Evolutionary conservation across 352 stramenopile genomes (phyloP).

Genomic region (Phytophthora parvispora): DNA sequence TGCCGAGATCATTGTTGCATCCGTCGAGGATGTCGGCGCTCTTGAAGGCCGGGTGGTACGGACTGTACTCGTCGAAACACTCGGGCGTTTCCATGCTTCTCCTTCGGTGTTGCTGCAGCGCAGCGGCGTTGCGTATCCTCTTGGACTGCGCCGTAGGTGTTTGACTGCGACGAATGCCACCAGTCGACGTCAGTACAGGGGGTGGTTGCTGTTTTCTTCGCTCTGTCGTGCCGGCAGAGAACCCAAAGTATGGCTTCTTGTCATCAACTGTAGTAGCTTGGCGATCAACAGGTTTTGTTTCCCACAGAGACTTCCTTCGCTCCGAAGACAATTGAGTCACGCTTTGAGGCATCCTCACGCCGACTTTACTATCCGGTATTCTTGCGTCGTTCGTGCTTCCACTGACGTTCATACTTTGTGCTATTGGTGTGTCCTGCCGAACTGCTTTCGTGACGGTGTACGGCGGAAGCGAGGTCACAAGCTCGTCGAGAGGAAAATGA

Average conservation of each 20-base stretch:
- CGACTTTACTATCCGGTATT: background rate
- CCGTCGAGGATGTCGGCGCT: conserved; percentile 46
- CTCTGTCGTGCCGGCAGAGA: conserved; percentile 4
- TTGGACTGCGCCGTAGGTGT: conserved; percentile 20
- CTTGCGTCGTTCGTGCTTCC: background rate
- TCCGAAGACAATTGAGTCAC: conserved; percentile 22
- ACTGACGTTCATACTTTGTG: background rate
- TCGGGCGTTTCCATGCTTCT: conserved; percentile 39
- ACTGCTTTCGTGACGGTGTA: conserved; percentile 19
- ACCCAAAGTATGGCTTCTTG: conserved; percentile 28
- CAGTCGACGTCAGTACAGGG: background rate
- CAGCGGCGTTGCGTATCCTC: conserved; percentile 4
- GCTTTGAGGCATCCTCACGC: background rate
- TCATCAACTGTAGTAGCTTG: conserved; percentile 6
- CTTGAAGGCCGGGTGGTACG: conserved; percentile 78
- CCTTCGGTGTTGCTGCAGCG: conserved; percentile 11
- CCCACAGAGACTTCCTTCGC: conserved; percentile 33
- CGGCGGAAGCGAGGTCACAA: conserved; percentile 27
- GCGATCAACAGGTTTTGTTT: conserved; percentile 20
- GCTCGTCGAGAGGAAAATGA: conserved; percentile 35
- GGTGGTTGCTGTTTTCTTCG: conserved; percentile 14
- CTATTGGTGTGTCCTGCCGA: background rate
- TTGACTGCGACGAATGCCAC: background rate
- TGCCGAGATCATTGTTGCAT: conserved; percentile 35
- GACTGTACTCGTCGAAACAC: conserved; percentile 87